phyloP scores from a whole-genome alignment of 768 basidiomycete species.

The Royoungia palumana region DNA sequence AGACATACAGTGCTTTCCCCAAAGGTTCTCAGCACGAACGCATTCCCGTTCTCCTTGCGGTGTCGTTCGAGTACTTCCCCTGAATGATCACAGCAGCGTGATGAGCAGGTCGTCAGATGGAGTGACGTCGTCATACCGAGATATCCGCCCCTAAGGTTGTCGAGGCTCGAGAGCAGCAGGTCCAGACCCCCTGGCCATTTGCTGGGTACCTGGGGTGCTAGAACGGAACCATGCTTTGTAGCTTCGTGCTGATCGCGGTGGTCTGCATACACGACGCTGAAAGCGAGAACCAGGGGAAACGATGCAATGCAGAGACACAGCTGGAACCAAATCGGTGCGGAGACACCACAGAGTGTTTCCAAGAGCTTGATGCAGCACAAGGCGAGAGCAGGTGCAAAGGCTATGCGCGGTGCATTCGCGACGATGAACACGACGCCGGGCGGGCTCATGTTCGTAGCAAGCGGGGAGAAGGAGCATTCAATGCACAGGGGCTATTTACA shows the following conservation, averaged over 20 bases:
- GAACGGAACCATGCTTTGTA: slow-evolving; percentile 24
- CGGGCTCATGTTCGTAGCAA: too few relatives aligned
- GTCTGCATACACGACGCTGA: slow-evolving; percentile 14
- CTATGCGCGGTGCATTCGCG: slow-evolving; percentile 22
- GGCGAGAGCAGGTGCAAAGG: slow-evolving; percentile 14
- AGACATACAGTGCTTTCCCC: slow-evolving; percentile 37
- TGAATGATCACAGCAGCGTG: slow-evolving; percentile 3
- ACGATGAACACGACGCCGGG: slow-evolving; percentile 32
- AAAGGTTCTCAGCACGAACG: slow-evolving; percentile 33
- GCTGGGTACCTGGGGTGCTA: slow-evolving; percentile 33
- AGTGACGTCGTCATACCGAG: slow-evolving; percentile 20
- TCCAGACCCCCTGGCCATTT: slow-evolving; percentile 38
- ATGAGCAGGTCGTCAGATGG: neutral
- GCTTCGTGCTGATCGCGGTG: slow-evolving; percentile 12
- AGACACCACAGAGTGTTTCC: slow-evolving; percentile 1
- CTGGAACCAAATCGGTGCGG: slow-evolving; percentile 16
- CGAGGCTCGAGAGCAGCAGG: slow-evolving; percentile 21
- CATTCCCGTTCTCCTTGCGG: slow-evolving; percentile 29
- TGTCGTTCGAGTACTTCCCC: slow-evolving; percentile 28
- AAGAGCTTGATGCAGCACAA: slow-evolving; percentile 15
- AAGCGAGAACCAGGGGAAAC: slow-evolving; percentile 21
- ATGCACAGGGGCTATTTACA: slow-evolving; percentile 5
- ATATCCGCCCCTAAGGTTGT: slow-evolving; percentile 26
- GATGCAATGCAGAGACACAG: slow-evolving; percentile 18
- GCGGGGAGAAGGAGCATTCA: too few relatives aligned